Percentiles rank a stretch among this genome's conserved stretches.
phyloP scores from a whole-genome alignment of 768 basidiomycete species.

The Naganishia vishniacii region DNA sequence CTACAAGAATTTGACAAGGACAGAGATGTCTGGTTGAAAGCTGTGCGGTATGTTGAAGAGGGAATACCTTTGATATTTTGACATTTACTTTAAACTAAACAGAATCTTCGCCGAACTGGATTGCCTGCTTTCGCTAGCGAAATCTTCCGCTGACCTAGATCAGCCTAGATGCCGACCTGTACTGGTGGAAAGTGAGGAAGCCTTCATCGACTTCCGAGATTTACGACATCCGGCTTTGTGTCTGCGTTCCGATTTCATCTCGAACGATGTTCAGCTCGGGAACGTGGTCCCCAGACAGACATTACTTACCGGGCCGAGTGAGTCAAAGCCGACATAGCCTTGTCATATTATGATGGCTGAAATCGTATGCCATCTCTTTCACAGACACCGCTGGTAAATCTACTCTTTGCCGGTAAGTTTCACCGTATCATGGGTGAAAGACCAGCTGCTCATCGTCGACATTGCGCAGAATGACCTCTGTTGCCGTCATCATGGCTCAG shows the following conservation, averaged over 20 bases:
- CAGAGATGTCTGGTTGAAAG: constrained; percentile 43
- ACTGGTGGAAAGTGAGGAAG: constrained; percentile 71
- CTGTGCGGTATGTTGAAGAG: constrained; percentile 37
- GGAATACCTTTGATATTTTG: background rate
- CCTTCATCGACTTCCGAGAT: constrained; percentile 79
- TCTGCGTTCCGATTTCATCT: constrained; percentile 73
- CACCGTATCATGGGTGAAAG: background rate
- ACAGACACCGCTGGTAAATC: constrained; percentile 61
- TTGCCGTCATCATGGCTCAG: constrained; percentile 84
- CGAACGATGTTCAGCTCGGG: constrained; percentile 85
- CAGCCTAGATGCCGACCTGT: constrained; percentile 90
- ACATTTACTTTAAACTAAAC: background rate
- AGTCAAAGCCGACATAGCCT: background rate
- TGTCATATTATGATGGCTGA: background rate
- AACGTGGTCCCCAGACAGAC: constrained; percentile 64
- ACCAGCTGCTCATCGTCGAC: constrained; percentile 53
- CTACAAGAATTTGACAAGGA: constrained; percentile 47
- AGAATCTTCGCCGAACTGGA: constrained; percentile 91
- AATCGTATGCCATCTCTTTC: background rate
- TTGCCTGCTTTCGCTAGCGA: constrained; percentile 85
- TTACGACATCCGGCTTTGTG: constrained; percentile 83
- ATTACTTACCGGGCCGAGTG: constrained; percentile 70
- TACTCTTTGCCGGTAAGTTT: constrained; percentile 49
- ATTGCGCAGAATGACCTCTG: constrained; percentile 82
- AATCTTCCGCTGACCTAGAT: constrained; percentile 78